A percentile compares a stretch with the other conserved stretches of the same genome.
Evolutionary conservation across 1,139 yeast genomes (phyloP).

Genomic region (Candida pseudoviswanathii): DNA sequence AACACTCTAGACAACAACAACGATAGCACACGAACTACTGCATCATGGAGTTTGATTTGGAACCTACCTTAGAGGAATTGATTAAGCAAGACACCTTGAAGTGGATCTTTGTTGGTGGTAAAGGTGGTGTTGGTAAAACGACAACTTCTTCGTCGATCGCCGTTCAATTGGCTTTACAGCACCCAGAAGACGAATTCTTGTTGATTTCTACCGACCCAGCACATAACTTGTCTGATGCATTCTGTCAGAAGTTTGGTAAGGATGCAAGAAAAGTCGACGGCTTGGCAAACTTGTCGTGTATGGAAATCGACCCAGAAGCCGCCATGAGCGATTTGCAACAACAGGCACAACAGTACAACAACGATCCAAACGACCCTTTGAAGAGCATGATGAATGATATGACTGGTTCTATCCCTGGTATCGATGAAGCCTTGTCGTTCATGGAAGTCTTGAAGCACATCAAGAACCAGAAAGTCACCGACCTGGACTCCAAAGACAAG

Average conservation of each 20-base stretch:
- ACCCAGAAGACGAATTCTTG: conserved; percentile 79
- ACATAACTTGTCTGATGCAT: conserved; percentile 94
- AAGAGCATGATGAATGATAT: conserved; percentile 82
- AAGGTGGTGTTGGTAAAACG: conserved; percentile 99
- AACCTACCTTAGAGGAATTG: conserved; percentile 69
- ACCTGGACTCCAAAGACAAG: conserved; percentile 25
- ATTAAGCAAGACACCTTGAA: conserved; percentile 70
- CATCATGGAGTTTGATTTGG: conserved; percentile 51
- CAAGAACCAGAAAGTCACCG: conserved; percentile 61
- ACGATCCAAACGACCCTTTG: conserved; percentile 61
- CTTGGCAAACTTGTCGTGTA: conserved; percentile 82
- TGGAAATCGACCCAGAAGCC: conserved; percentile 98
- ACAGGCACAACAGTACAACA: conserved; percentile 56
- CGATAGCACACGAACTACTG: not conserved
- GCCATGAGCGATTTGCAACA: conserved; percentile 87
- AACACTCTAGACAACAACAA: not conserved
- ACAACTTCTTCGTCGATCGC: conserved; percentile 96
- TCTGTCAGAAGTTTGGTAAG: conserved; percentile 96
- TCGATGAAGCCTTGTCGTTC: conserved; percentile 95
- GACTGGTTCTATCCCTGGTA: conserved; percentile 95
- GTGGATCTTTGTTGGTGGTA: conserved; percentile 98
- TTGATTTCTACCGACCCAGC: conserved; percentile 98
- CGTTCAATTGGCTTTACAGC: conserved; percentile 80
- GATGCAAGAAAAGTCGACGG: conserved; percentile 96
- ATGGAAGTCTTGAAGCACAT: conserved; percentile 98